A percentile compares a stretch with the other conserved stretches of the same genome.
Evolutionary conservation across 768 basidiomycete species (phyloP).

Genomic region (Amanita brunnescens): DNA sequence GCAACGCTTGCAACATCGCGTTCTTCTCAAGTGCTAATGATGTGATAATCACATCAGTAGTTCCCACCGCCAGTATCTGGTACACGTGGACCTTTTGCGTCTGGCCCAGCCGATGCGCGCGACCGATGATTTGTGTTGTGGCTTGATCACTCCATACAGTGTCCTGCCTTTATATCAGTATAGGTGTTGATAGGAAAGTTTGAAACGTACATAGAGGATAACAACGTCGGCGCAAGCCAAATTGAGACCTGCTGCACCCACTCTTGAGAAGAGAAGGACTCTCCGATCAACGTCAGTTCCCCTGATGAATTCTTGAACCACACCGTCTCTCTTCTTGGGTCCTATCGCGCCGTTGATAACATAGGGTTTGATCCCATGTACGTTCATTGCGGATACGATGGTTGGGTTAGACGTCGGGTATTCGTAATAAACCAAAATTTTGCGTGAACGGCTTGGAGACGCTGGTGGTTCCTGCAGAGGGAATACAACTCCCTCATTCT

Average conservation of each 20-base stretch:
- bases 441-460: neutral
- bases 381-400: neutral
- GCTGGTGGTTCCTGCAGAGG: neutral
- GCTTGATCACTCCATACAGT: neutral
- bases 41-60: neutral
- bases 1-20: neutral
- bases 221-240: neutral
- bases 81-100: too few relatives aligned
- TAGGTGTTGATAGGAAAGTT: too few relatives aligned
- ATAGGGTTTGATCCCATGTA: neutral
- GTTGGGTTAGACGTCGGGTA: neutral
- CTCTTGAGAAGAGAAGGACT: neutral
- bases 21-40: neutral
- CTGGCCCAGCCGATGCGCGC: neutral
- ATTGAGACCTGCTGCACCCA: neutral
- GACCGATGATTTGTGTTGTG: neutral
- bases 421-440: neutral
- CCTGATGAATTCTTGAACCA: neutral
- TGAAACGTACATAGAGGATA: neutral
- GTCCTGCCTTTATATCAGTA: neutral
- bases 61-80: too few relatives aligned
- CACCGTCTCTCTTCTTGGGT: neutral
- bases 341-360: neutral
- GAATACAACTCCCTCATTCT: neutral
- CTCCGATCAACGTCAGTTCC: neutral